Evolutionary conservation across 2,329 filamentous ascomycete species (phyloP).

Genomic region (Stagonosporopsis cucurbitacearum): DNA sequence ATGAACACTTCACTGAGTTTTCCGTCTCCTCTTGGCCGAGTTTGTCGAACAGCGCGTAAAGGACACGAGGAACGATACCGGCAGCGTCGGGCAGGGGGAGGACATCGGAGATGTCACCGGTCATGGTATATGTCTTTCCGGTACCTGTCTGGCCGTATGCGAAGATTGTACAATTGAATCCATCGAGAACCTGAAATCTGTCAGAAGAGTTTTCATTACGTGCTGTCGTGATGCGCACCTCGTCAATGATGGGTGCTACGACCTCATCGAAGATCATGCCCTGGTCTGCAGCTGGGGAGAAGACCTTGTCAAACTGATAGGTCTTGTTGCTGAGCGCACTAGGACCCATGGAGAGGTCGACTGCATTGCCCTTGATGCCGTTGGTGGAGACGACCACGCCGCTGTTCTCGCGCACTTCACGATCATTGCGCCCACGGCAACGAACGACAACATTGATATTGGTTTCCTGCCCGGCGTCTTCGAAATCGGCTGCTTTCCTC

Average conservation of each 20-base stretch:
- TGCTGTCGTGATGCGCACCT: constrained; percentile 61
- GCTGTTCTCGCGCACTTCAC: constrained; percentile 93
- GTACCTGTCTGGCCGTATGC: constrained; percentile 98
- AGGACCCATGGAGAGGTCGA: constrained; percentile 90
- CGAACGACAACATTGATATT: constrained; percentile 98
- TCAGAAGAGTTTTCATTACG: constrained; percentile 12
- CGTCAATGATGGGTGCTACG: constrained; percentile 88
- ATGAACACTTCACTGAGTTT: constrained; percentile 94
- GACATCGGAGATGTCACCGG: constrained; percentile 92
- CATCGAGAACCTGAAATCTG: constrained; percentile 75
- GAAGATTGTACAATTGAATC: constrained; percentile 98
- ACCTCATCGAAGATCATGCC: constrained; percentile 94
- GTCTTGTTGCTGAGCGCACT: constrained; percentile 94
- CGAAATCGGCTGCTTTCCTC: constrained; percentile 87
- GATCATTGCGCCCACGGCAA: constrained; percentile 89
- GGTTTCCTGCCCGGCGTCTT: constrained; percentile 78
- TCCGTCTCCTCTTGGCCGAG: constrained; percentile 79
- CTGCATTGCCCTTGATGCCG: constrained; percentile 81
- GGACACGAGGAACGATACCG: constrained; percentile 90
- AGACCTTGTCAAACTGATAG: constrained; percentile 96
- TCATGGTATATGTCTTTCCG: constrained; percentile 99
- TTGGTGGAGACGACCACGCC: constrained; percentile 88
- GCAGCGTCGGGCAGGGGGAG: constrained; percentile 89
- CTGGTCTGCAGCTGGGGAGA: constrained; percentile 93
- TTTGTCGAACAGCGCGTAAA: constrained; percentile 85